phyloP scores from a whole-genome alignment of 345 rosid species.

The Punica granatum region DNA sequence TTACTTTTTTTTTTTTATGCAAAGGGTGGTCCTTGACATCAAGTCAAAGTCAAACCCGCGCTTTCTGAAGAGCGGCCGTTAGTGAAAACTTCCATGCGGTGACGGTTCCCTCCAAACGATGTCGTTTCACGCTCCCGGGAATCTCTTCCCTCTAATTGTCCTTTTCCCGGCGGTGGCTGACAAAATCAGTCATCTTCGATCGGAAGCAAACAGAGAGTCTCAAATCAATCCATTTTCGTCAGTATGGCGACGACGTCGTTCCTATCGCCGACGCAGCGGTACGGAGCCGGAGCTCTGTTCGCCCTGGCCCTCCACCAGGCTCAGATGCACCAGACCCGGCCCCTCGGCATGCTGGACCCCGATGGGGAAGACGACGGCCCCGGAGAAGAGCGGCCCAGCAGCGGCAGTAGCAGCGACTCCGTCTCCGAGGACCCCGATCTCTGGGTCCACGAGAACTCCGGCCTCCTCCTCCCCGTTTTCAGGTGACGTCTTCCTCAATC shows the following conservation, averaged over 20 bases:
- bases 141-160: too few relatives aligned
- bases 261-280: slow-evolving; percentile 60
- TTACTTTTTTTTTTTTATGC: too few relatives aligned
- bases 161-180: too few relatives aligned
- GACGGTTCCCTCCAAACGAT: background rate
- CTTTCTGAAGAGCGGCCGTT: background rate
- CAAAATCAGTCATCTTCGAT: too few relatives aligned
- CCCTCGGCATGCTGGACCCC: slow-evolving; percentile 32
- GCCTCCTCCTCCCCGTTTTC: slow-evolving; percentile 80
- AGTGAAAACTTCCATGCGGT: background rate
- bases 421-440: slow-evolving; percentile 72
- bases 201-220: background rate
- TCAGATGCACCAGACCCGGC: slow-evolving; percentile 76
- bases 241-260: slow-evolving; percentile 29
- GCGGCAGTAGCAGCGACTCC: slow-evolving; percentile 59
- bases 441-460: slow-evolving; percentile 74
- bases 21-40: too few relatives aligned
- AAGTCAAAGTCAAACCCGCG: background rate
- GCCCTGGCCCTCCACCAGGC: slow-evolving; percentile 82
- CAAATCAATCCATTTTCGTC: background rate
- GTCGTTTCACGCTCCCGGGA: background rate
- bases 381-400: slow-evolving; percentile 31
- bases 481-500: slow-evolving; percentile 28
- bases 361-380: slow-evolving; percentile 18
- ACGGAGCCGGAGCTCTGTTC: slow-evolving; percentile 75